Evolutionary conservation across 2,329 filamentous ascomycete species (phyloP), one percentile per base, ranked within the genome.

Genomic region (Aspergillus sp.): DNA sequence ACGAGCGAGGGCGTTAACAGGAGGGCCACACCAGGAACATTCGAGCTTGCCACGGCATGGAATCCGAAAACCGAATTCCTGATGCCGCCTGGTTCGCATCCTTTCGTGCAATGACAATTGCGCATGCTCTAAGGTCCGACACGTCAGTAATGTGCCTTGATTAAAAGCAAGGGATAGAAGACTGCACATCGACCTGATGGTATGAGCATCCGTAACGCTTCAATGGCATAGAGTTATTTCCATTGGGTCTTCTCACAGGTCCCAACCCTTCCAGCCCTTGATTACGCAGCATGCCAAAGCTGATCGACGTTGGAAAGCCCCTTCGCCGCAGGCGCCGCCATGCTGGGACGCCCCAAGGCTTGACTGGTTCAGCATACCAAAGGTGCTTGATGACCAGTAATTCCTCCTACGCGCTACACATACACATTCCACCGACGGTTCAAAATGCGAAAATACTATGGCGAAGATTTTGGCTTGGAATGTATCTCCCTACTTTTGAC

Each of bases 401-500:
- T 10, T 11, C 16, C n/a, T 20, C 22, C 46, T 58, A 50, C 54
- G 36, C 47, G 42, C 39, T 24, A 22, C 39, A n/a, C 53, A 59
- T 18, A 22, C 39, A n/a, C 53, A 59, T 55, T 59, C 57, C 52
- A 39, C 12, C 31, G 16, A 26, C 51, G 2, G 12, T 31, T 54
- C 26, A 24, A 31, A 20, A 29, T 24, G 18, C 45, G 18, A 47
- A 11, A 14, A 24, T 4, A 46, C 18, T 5, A 42, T n/a, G 31
- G 22, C 18, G n/a, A 39, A 36, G 24, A 24, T 24, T 20, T 16
- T 3, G 18, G 11, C 20, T 29, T 58, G 60, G 62, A 66, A 78
- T 78, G 76, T 78, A 74, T 73, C 75, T 78, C 75, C 70, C 73
- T 75, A 67, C 68, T 72, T 42, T 78, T 76, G 76, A 77, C 76